A percentile compares a stretch with the other conserved stretches of the same genome.
phyloP scores from a whole-genome alignment of 1,139 yeast genomes.

The Sugiyamaella paludigena region DNA sequence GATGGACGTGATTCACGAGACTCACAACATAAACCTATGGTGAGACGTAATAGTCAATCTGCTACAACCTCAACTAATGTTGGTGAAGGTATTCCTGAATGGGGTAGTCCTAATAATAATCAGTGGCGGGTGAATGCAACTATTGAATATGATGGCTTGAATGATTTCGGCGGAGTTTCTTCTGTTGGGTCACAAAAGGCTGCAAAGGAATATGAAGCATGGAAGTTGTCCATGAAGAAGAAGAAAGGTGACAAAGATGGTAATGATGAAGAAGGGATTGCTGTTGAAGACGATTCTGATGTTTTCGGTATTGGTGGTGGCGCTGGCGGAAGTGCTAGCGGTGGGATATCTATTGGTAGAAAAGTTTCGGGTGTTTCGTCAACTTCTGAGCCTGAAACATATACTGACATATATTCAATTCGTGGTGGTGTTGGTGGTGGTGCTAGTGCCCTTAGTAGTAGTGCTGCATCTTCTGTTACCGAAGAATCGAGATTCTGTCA shows the following conservation, averaged over 20 bases:
- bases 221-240: constrained; percentile 16
- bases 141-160: too few species aligned
- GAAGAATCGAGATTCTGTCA: constrained; percentile 12
- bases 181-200: constrained; percentile 19
- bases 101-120: too few species aligned
- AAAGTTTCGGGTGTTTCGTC: not conserved
- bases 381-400: constrained; percentile 5
- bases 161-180: not conserved
- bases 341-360: too few species aligned
- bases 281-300: not conserved
- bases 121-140: too few species aligned
- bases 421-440: not conserved
- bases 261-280: not conserved
- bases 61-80: not conserved
- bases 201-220: constrained; percentile 20
- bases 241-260: not conserved
- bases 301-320: not conserved
- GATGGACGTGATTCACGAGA: too few species aligned
- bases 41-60: constrained; percentile 9
- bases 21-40: too few species aligned
- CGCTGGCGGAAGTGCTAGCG: not conserved
- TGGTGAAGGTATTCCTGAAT: not conserved
- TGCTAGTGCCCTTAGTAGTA: constrained; percentile 1
- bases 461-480: constrained; percentile 8
- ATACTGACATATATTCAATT: not conserved